These are phyloP conservation scores for Eucalyptus guilfoylei DNA, from an alignment of 345 rosid species.

Conservation along the genomic window DNA sequence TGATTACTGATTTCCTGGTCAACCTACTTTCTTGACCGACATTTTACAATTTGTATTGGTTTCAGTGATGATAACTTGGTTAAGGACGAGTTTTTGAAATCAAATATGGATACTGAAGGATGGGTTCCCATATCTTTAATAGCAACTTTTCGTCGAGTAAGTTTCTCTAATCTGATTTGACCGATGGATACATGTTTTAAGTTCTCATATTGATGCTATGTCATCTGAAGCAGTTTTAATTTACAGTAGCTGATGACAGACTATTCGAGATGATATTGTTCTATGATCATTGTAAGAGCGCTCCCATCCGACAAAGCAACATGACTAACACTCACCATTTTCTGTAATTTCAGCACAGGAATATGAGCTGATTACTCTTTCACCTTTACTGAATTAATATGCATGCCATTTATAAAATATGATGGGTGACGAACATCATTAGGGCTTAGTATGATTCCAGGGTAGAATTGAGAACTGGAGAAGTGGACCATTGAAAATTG, in stretches of 20 bases:
- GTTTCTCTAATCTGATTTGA: background rate
- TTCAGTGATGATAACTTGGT: constrained; percentile 42
- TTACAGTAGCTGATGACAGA: background rate
- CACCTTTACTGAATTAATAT: background rate
- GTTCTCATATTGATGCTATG: background rate
- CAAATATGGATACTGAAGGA: constrained; percentile 7
- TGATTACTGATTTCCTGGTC: too few relatives aligned
- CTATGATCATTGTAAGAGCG: background rate
- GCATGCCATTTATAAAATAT: background rate
- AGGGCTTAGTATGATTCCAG: background rate
- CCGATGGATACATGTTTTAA: background rate
- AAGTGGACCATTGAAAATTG: background rate
- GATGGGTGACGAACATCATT: background rate
- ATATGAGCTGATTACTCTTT: background rate
- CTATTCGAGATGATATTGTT: background rate
- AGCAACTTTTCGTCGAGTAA: constrained; percentile 10
- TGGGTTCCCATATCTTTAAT: constrained; percentile 6
- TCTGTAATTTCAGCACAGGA: background rate
- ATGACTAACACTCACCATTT: background rate
- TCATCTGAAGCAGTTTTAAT: background rate
- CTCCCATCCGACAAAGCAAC: background rate
- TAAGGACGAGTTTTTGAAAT: background rate
- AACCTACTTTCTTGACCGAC: background rate
- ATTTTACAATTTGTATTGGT: background rate
- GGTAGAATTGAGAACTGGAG: background rate